Conservation (phyloP, 2,329 filamentous ascomycete species). For the Phoma sp. region DNA sequence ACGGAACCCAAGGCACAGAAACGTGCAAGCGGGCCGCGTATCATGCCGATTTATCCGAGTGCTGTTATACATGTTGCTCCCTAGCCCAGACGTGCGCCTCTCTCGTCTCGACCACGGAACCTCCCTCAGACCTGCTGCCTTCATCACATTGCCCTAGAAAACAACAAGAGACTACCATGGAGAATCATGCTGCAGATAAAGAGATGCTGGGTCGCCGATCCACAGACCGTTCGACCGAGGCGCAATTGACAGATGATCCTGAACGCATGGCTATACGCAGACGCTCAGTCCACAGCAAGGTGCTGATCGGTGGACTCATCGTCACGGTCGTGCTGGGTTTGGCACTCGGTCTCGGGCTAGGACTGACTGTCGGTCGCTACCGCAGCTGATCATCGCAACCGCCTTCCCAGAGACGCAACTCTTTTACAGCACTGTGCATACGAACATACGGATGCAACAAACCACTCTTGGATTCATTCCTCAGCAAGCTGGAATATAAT, state of each 20-base stretch:
- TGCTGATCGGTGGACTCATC: conserved; percentile 31
- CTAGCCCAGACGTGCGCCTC: not conserved
- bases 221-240: not conserved
- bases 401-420: not conserved
- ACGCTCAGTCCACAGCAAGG: conserved; percentile 20
- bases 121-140: not conserved
- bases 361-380: conserved; percentile 50
- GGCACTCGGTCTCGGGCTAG: conserved; percentile 63
- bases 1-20: conserved; percentile 15
- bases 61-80: conserved; percentile 6
- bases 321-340: conserved; percentile 51
- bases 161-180: not conserved
- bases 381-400: not conserved
- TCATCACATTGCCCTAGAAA: not conserved
- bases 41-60: conserved; percentile 13
- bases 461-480: too few relatives aligned
- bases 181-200: conserved; percentile 1
- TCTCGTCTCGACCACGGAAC: too few relatives aligned
- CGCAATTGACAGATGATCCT: not conserved
- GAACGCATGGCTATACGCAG: not conserved
- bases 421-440: too few relatives aligned
- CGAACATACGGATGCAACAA: too few relatives aligned
- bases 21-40: conserved; percentile 3
- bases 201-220: conserved; percentile 10
- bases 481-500: too few relatives aligned